Evolutionary conservation across 2,329 filamentous ascomycete species (phyloP), one percentile per base, ranked within the genome.

Genomic region (Zasmidium angulare): DNA sequence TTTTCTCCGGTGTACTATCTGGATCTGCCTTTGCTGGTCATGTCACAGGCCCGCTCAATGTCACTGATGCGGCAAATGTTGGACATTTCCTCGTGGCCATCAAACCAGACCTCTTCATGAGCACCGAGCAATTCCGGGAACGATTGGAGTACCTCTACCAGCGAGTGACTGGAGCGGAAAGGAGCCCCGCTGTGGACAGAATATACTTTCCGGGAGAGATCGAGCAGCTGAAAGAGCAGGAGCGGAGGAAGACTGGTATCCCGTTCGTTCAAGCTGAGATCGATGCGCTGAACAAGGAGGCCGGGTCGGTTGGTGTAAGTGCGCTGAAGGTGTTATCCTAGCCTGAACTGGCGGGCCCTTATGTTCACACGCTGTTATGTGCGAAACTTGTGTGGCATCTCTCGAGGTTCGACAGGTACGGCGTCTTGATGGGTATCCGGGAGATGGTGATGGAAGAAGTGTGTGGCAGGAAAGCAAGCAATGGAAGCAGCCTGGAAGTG

Each of bases 1-100:
- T 96, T 1, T 93, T 95, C 70, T 92, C 89, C 0, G 90, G 90
- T 0, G 87, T 90, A 0, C 68, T 95, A 0, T 91, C 89, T 0
- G 90, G 90, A 0, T 88, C 86, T 24, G 89, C 89, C 0, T 95
- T 91, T 74, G 91, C 89, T 0, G 90, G 90, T 0, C 81, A 89
- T 68, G 90, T 95, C 19, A 89, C 86, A 0, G 84, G 84, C 19
- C 91, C 90, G 0, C 93, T 95, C 71, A 71, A 74, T 60, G 68
- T 69, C 2, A 89, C 92, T 26, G 79, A 81, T 53, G 77, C 87
- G 11, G 70, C 72, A 21, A 69, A 74, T 50, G 73, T 75, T 1
- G 72, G 72, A 1, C 73, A 75, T 55, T 75, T 74, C 55, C 58
- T 76, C 3, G 64, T 75, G 9, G 72, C 69, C 1, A 69, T 75